phyloP scores from a whole-genome alignment of 139 green algal genomes.

The Chlorella sorokiniana region DNA sequence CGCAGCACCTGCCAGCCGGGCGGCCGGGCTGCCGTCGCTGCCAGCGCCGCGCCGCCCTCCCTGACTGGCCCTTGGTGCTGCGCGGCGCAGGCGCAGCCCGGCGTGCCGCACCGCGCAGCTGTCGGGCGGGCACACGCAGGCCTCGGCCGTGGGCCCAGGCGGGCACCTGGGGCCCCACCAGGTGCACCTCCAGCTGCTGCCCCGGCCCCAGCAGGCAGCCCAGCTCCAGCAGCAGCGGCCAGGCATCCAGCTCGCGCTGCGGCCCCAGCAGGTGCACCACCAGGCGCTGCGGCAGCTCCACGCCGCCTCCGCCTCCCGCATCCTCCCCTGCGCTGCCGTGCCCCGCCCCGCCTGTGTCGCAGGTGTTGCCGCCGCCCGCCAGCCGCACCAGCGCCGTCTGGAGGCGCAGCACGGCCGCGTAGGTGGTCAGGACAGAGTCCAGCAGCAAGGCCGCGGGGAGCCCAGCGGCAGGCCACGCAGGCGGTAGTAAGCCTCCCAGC shows the following conservation, averaged over 20 bases:
- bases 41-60: not conserved
- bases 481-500: conserved; percentile 40
- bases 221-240: conserved; percentile 32
- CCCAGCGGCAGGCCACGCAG: conserved; percentile 28
- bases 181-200: not conserved
- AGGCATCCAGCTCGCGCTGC: conserved; percentile 17
- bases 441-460: conserved; percentile 43
- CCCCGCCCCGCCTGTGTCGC: not conserved
- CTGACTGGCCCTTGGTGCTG: not conserved
- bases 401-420: conserved; percentile 25
- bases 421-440: conserved; percentile 30
- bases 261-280: conserved; percentile 24
- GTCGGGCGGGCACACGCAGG: not conserved
- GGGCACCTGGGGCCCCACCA: conserved; percentile 25
- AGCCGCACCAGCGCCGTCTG: conserved; percentile 1
- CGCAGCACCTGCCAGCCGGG: not conserved
- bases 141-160: not conserved
- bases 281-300: conserved; percentile 20
- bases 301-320: no score
- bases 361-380: not conserved
- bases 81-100: conserved; percentile 6
- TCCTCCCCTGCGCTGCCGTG: not conserved
- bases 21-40: not conserved
- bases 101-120: not conserved
- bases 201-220: conserved; percentile 33